Conservation (phyloP, 2,329 filamentous ascomycete genomes). For the Penicillium sp. region DNA sequence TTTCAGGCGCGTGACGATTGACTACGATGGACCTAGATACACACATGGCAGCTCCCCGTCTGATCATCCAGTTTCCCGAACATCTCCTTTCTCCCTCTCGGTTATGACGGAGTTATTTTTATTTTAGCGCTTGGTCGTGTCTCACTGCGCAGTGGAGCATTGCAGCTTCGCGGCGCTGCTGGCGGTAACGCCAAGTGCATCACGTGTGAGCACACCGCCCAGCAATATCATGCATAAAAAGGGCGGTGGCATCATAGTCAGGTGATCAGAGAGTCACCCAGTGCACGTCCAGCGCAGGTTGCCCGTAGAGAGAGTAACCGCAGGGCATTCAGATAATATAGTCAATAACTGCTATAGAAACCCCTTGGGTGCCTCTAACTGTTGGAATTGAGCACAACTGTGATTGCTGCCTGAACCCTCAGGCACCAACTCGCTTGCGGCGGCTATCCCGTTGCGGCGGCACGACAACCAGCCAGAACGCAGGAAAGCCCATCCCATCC, state of each 20-base stretch:
- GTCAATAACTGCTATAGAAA: too few species aligned
- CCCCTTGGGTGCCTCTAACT: too few species aligned
- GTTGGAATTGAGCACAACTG: too few species aligned
- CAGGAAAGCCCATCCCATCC: conserved; percentile 36
- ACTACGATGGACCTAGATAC: conserved; percentile 2
- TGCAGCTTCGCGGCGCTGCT: too few species aligned
- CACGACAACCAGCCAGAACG: conserved; percentile 39
- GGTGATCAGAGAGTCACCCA: not conserved
- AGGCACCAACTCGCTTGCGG: conserved; percentile 38
- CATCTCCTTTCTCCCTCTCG: not conserved
- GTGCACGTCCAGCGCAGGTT: too few species aligned
- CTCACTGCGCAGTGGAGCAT: conserved; percentile 14
- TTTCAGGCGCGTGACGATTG: conserved; percentile 16
- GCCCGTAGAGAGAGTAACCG: too few species aligned
- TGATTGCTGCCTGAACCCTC: conserved; percentile 16
- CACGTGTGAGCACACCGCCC: not conserved
- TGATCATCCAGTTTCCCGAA: conserved; percentile 8
- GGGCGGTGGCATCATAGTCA: not conserved
- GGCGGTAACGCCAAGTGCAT: too few species aligned
- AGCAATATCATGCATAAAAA: not conserved
- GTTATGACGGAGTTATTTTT: conserved; percentile 18
- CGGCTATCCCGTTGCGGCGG: conserved; percentile 42
- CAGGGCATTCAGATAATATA: too few species aligned
- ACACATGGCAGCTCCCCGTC: conserved; percentile 8
- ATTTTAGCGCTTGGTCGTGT: conserved; percentile 20